Evolutionary conservation across 148 eudicot genomes (phyloP).

Genomic region (Drosera capensis): DNA sequence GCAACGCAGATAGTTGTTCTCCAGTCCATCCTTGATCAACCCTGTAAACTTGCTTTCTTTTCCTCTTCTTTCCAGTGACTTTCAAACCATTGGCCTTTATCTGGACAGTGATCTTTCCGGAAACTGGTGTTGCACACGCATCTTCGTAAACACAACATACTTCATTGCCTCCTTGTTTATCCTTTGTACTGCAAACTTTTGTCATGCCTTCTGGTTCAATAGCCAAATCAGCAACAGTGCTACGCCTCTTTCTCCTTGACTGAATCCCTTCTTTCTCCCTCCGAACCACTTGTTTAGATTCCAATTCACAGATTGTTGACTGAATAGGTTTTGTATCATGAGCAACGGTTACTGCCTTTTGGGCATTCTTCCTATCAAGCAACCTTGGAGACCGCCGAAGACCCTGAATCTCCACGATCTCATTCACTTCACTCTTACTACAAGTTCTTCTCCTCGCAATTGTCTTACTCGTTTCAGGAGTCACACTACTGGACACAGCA

Average conservation of each 20-base stretch:
- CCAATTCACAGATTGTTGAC: neutral
- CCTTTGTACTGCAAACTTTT: conserved; percentile 1
- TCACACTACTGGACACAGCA: too few relatives aligned
- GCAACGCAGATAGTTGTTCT: conserved; percentile 62
- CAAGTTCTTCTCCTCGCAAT: too few relatives aligned
- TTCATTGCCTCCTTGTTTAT: neutral
- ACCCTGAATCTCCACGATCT: too few relatives aligned
- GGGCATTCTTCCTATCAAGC: neutral
- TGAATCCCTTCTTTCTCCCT: neutral
- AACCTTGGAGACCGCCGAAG: conserved; percentile 1
- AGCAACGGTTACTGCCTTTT: neutral
- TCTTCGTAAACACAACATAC: neutral
- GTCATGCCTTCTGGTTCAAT: neutral
- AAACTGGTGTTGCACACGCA: neutral
- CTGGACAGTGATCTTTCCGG: conserved; percentile 2
- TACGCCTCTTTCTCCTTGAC: neutral
- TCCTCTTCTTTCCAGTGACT: conserved; percentile 42
- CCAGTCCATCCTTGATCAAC: conserved; percentile 45
- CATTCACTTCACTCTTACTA: too few relatives aligned
- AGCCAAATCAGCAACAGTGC: neutral
- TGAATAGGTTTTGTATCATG: neutral
- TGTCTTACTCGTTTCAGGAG: too few relatives aligned
- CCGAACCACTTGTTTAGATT: neutral
- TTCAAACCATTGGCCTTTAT: conserved; percentile 3
- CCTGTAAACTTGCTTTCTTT: conserved; percentile 28